These are phyloP conservation scores for Exserohilum turcica DNA, from an alignment of 2,329 filamentous ascomycete species.

Conservation along the genomic window DNA sequence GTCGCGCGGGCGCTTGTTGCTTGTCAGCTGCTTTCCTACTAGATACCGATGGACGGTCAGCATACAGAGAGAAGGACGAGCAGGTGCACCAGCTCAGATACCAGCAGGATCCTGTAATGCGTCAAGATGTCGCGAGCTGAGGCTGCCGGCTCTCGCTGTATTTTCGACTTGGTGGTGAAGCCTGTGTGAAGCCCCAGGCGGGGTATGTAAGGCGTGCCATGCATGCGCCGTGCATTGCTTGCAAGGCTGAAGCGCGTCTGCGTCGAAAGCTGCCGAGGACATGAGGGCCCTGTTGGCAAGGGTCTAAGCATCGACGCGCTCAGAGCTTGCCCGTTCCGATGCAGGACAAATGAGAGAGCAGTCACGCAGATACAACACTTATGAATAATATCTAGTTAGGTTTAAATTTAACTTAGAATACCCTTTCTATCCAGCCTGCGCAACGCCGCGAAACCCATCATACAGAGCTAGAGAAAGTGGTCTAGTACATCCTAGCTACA, in stretches of 20 bases:
- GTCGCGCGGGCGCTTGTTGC: not conserved
- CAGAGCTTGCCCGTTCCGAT: too few species aligned
- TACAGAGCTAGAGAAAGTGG: conserved; percentile 4
- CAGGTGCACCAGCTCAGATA: not conserved
- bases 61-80: not conserved
- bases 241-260: not conserved
- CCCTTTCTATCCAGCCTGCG: not conserved
- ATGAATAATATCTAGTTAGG: not conserved
- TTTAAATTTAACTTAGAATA: not conserved
- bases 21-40: not conserved
- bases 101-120: not conserved
- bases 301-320: too few species aligned
- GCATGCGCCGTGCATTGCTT: not conserved
- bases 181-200: not conserved
- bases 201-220: not conserved
- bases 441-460: not conserved
- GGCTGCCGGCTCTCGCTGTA: not conserved
- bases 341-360: too few species aligned
- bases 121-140: not conserved
- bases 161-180: not conserved
- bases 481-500: conserved; percentile 5
- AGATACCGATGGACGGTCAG: not conserved
- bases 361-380: not conserved
- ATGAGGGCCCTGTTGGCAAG: too few species aligned
- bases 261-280: not conserved